Evolutionary conservation across 2,329 filamentous ascomycete species (phyloP).

Genomic region (Neonectria sp.): DNA sequence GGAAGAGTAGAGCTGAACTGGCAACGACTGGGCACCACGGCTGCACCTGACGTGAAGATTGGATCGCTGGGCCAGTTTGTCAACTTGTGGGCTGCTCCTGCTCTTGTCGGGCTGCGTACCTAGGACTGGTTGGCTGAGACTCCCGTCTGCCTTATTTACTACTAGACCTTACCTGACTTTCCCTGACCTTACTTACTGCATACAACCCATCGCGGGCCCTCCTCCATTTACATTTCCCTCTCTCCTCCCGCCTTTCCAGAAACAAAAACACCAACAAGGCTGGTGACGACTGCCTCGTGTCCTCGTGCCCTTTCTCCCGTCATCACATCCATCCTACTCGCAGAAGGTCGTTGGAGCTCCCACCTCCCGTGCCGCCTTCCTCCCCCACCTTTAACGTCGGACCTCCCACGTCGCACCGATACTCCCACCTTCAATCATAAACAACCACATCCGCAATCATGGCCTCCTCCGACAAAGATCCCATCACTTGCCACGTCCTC

Average conservation of each 20-base stretch:
- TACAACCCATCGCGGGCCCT: conserved; percentile 17
- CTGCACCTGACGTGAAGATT: conserved; percentile 9
- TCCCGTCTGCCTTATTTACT: background rate
- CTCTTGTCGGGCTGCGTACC: background rate
- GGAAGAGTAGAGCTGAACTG: conserved; percentile 14
- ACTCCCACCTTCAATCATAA: conserved; percentile 20
- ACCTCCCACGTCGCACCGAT: conserved; percentile 28
- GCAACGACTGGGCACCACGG: conserved; percentile 18
- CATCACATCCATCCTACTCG: background rate
- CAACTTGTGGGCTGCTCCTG: background rate
- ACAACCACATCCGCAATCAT: conserved; percentile 25
- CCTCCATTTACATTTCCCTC: background rate
- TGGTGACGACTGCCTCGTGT: background rate
- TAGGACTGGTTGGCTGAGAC: conserved; percentile 9
- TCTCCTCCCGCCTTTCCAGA: background rate
- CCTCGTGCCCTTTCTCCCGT: background rate
- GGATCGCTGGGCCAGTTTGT: background rate
- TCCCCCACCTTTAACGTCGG: conserved; percentile 39
- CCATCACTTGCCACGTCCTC: conserved; percentile 90
- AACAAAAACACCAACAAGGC: background rate
- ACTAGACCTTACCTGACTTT: conserved; percentile 3
- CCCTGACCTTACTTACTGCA: conserved; percentile 20
- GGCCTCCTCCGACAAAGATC: conserved; percentile 63
- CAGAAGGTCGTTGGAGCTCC: background rate
- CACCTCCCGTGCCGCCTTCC: conserved; percentile 6